Evolutionary conservation across 106 monocot species (phyloP).

Genomic region (Allium cepa): DNA sequence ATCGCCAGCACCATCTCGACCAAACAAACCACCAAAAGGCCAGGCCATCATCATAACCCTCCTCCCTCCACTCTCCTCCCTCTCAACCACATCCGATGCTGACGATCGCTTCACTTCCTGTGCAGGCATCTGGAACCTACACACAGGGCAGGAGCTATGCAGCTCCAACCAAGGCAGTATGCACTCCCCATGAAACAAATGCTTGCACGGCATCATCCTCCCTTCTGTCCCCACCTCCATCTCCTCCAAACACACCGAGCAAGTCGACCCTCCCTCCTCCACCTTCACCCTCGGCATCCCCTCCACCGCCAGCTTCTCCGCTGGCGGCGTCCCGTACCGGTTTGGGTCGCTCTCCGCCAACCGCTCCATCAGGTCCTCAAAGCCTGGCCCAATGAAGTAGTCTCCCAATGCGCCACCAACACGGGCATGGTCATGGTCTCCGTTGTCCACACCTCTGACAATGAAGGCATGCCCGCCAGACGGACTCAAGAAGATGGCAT

Average conservation of each 20-base stretch:
- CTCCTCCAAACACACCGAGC: conserved; percentile 45
- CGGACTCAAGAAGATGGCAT: conserved; percentile 9
- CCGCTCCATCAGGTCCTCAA: conserved; percentile 20
- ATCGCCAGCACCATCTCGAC: no score
- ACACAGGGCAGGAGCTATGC: conserved; percentile 53
- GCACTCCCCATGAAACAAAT: conserved; percentile 33
- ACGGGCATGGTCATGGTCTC: background rate
- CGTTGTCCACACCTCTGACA: conserved; percentile 2
- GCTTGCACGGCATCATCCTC: conserved; percentile 45
- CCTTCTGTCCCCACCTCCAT: conserved; percentile 30
- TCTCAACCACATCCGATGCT: background rate
- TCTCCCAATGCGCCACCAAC: background rate
- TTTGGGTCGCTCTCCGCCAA: conserved; percentile 20
- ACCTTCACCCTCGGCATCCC: conserved; percentile 19
- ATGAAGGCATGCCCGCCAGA: conserved; percentile 2
- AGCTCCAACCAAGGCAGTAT: conserved; percentile 49
- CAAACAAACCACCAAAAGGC: no score
- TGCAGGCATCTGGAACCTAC: conserved; percentile 31
- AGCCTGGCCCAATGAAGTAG: conserved; percentile 16
- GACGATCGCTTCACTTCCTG: conserved; percentile 8
- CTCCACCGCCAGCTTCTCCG: conserved; percentile 24
- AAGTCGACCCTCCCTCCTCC: conserved; percentile 12
- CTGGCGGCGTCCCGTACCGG: conserved; percentile 34
- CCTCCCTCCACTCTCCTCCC: background rate
- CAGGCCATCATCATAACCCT: background rate